Conservation (phyloP, 768 basidiomycete species). For the Termitomyces sp. region DNA sequence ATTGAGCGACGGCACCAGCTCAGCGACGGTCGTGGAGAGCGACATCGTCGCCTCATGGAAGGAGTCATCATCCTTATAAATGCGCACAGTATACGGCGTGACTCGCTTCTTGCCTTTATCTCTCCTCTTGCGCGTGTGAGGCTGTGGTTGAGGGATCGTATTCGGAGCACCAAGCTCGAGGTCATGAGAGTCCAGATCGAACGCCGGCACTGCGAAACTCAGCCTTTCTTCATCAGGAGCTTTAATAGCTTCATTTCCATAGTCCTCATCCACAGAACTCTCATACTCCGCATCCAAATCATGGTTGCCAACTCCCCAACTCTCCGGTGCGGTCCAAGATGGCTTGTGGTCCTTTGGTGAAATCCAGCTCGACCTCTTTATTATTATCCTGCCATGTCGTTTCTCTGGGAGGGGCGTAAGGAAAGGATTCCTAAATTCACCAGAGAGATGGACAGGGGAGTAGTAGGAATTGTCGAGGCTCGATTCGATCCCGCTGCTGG, state of each 20-base stretch:
- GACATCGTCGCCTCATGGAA: constrained; percentile 67
- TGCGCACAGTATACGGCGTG: constrained; percentile 54
- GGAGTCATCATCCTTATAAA: constrained; percentile 68
- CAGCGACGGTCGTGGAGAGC: constrained; percentile 59
- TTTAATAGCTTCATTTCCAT: constrained; percentile 2
- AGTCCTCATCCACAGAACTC: constrained; percentile 21
- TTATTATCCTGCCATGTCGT: constrained; percentile 18
- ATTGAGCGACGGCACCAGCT: constrained; percentile 58
- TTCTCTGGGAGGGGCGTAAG: constrained; percentile 22
- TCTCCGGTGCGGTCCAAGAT: constrained; percentile 67
- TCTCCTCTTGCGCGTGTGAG: not conserved
- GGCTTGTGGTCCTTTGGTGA: constrained; percentile 40
- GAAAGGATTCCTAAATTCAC: constrained; percentile 36
- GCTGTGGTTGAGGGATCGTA: not conserved
- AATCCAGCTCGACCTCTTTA: constrained; percentile 29
- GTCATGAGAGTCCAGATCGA: constrained; percentile 4
- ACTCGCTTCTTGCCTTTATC: constrained; percentile 5
- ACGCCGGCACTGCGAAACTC: constrained; percentile 3
- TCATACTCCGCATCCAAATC: constrained; percentile 28
- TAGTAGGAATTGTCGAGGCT: constrained; percentile 22
- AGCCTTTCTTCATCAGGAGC: constrained; percentile 7
- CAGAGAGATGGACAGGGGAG: constrained; percentile 19
- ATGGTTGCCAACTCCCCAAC: constrained; percentile 64
- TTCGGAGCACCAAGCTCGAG: not conserved
- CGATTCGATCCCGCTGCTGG: constrained; percentile 37